These are phyloP conservation scores for Trichoderma orchidacearum DNA, from an alignment of 495 filamentous ascomycete genomes.

Conservation along the genomic window DNA sequence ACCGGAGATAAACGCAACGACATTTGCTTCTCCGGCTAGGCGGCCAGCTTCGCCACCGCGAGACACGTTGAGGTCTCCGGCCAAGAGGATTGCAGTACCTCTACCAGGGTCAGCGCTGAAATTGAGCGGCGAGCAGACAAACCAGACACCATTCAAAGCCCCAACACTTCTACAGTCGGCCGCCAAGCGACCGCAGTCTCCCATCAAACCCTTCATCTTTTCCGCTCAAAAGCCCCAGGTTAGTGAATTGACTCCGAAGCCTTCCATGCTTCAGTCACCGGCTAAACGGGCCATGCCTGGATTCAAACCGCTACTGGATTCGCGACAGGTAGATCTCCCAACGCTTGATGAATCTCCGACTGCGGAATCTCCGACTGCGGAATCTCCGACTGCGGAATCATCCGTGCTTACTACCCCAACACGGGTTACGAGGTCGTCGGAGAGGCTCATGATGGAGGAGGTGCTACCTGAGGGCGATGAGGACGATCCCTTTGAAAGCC, in stretches of 20 bases:
- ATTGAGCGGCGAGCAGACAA: background rate
- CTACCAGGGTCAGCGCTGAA: slow-evolving; percentile 30
- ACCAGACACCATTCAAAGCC: slow-evolving; percentile 17
- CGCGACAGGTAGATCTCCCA: background rate
- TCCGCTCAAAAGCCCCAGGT: background rate
- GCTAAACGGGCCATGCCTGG: slow-evolving; percentile 16
- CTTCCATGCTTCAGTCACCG: slow-evolving; percentile 23
- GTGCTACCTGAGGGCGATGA: slow-evolving; percentile 8
- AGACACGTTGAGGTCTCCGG: slow-evolving; percentile 33
- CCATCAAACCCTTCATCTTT: slow-evolving; percentile 16
- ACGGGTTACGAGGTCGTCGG: slow-evolving; percentile 1
- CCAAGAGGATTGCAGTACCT: slow-evolving; percentile 33
- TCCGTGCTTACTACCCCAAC: no score
- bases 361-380: slow-evolving; percentile 1
- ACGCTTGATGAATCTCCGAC: slow-evolving; percentile 3
- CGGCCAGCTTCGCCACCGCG: slow-evolving; percentile 28
- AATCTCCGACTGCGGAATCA: slow-evolving; percentile 4
- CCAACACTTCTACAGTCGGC: slow-evolving; percentile 31
- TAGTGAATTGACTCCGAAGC: slow-evolving; percentile 12
- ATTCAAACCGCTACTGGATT: background rate
- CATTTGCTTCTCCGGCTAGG: slow-evolving; percentile 33
- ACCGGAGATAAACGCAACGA: slow-evolving; percentile 8
- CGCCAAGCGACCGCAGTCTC: slow-evolving; percentile 30
- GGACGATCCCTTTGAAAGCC: slow-evolving; percentile 13
- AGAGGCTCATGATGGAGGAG: slow-evolving; percentile 1